Evolutionary conservation across 306 rosid genomes (phyloP).

Genomic region (Lotus japonicus): DNA sequence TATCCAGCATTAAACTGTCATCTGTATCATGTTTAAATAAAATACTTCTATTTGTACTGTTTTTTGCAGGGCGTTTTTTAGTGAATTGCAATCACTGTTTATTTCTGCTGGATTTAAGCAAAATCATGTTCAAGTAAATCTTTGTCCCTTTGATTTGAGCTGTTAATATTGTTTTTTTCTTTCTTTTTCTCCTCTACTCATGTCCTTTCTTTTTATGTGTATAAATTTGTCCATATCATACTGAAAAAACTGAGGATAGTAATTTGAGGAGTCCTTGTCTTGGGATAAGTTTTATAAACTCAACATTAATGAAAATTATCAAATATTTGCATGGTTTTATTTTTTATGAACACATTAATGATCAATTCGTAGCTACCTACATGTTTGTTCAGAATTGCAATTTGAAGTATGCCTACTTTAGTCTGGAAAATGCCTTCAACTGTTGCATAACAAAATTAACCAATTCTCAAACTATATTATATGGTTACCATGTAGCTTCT

Average conservation of each 20-base stretch:
- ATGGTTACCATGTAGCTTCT: constrained; percentile 28
- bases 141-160: constrained; percentile 15
- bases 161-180: constrained; percentile 14
- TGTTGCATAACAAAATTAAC: constrained; percentile 1
- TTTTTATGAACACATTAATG: not conserved
- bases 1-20: constrained; percentile 1
- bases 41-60: constrained; percentile 1
- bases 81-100: constrained; percentile 54
- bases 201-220: constrained; percentile 7
- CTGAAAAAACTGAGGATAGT: constrained; percentile 48
- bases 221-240: constrained; percentile 21
- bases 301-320: constrained; percentile 42
- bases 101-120: constrained; percentile 46
- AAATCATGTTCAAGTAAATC: constrained; percentile 56
- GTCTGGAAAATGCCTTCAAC: not conserved
- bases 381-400: constrained; percentile 3
- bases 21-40: not conserved
- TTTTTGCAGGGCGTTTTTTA: constrained; percentile 60
- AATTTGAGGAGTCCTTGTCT: constrained; percentile 42
- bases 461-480: constrained; percentile 21
- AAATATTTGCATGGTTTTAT: constrained; percentile 32
- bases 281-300: constrained; percentile 60
- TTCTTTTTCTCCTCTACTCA: constrained; percentile 8
- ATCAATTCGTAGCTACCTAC: not conserved
- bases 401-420: not conserved